Evolutionary conservation across 2,329 filamentous ascomycete species (phyloP), one percentile per base, ranked within the genome.

Genomic region (Calonectria crousiana): DNA sequence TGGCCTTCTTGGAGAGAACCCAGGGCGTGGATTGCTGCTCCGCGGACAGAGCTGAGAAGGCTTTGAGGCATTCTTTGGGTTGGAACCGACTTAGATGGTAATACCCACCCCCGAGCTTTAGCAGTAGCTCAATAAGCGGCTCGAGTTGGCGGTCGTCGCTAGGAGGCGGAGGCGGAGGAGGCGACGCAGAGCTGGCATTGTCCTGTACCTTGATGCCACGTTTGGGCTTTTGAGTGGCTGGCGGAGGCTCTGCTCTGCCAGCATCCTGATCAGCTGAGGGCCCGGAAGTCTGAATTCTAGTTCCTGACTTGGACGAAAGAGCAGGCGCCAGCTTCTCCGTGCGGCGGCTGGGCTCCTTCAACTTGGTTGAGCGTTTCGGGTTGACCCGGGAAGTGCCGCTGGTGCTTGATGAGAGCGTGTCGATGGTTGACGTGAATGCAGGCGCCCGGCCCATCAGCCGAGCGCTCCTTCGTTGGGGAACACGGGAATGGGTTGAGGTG

Each of bases 21-120:
- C 77, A 78, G 11, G 77, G 74, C 5, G 76, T 78, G 38, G 73
- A 72, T 32, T 78, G 74, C 47, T 78, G 77, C 52, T 75, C 76
- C 8, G 62, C 56, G 6, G 77, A 67, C 30, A 78, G 74, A 28
- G 71, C 74, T 4, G 69, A 56, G 51, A 78, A 69, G 2, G 71
- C 73, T 23, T 73, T 70, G 18, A 78, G 70, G 51, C 76, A 78
- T 30, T 56, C 60, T 38, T 74, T 72, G 30, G 71, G 75, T 47
- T 77, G 56, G 68, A 77, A 77, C 30, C 73, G 74, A 66, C 69
- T 74, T 2, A 78, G 74, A 52, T 75, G 69, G 38, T 78, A 76
- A 64, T 78, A 78, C 2, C 71, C 76, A 16, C 58, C 41, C 16
- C 75, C 75, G 10, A 78, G 26, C 67, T 71, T 77, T 30, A 51